These are phyloP conservation scores for Quillaja saponaria DNA, from an alignment of 306 rosid species.

Conservation along the genomic window DNA sequence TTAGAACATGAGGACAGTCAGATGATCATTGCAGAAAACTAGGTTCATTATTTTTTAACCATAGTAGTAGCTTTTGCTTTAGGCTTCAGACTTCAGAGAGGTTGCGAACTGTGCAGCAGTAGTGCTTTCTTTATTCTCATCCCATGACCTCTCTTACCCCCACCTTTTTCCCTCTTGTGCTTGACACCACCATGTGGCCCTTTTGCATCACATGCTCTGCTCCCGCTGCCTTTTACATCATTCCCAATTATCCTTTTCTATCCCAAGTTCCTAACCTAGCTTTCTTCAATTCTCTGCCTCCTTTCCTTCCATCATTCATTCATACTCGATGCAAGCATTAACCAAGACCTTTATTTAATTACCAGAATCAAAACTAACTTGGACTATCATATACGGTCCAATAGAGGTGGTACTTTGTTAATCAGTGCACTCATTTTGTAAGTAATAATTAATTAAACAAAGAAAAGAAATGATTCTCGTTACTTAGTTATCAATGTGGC, in stretches of 20 bases:
- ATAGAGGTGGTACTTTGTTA: too few relatives aligned
- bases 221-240: slow-evolving; percentile 47
- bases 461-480: slow-evolving; percentile 21
- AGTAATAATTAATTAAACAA: slow-evolving; percentile 17
- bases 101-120: slow-evolving; percentile 4
- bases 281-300: slow-evolving; percentile 33
- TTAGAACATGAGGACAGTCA: too few relatives aligned
- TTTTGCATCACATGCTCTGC: slow-evolving; percentile 50
- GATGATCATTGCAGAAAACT: too few relatives aligned
- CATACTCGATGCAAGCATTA: slow-evolving; percentile 10
- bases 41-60: too few relatives aligned
- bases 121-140: slow-evolving; percentile 37
- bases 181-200: too few relatives aligned
- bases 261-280: slow-evolving; percentile 22
- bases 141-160: slow-evolving; percentile 12
- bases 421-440: slow-evolving; percentile 10
- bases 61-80: too few relatives aligned
- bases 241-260: slow-evolving; percentile 30
- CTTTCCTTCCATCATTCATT: slow-evolving; percentile 25
- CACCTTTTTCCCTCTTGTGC: too few relatives aligned
- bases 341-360: slow-evolving; percentile 17
- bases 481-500: too few relatives aligned
- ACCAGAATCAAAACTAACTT: slow-evolving; percentile 23
- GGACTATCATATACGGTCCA: slow-evolving; percentile 33
- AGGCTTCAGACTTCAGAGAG: slow-evolving; percentile 3